Evolutionary conservation across 139 green algal genomes (phyloP).

Genomic region (Tetratostichococcus sp.): DNA sequence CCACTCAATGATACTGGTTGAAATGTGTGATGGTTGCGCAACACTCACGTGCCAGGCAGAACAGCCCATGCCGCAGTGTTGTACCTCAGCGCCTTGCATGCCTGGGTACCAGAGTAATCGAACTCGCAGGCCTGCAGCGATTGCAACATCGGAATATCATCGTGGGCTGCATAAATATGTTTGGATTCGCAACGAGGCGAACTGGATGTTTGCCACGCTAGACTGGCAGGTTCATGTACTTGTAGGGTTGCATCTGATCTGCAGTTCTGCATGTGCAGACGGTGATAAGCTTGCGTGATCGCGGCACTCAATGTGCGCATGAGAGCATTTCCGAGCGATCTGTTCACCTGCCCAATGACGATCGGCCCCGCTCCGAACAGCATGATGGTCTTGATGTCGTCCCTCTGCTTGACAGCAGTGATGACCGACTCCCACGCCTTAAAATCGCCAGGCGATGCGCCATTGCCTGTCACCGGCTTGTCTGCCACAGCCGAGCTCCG

Average conservation of each 20-base stretch:
- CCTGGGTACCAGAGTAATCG: slow-evolving; percentile 98
- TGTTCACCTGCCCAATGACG: slow-evolving; percentile 91
- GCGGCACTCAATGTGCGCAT: not conserved
- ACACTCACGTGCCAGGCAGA: no score
- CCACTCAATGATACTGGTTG: no score
- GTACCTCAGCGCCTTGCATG: slow-evolving; percentile 95
- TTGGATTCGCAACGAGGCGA: no score
- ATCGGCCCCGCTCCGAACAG: slow-evolving; percentile 95
- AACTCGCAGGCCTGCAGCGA: slow-evolving; percentile 97
- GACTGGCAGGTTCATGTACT: not conserved
- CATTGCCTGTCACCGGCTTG: not conserved
- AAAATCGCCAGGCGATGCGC: slow-evolving; percentile 3
- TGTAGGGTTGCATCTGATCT: not conserved
- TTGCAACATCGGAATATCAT: not conserved
- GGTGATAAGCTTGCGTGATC: not conserved
- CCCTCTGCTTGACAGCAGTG: slow-evolving; percentile 39
- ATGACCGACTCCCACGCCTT: slow-evolving; percentile 24
- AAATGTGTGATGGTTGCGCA: no score
- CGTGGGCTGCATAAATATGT: no score
- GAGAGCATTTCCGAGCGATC: no score
- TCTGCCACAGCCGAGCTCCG: not conserved
- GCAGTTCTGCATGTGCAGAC: not conserved
- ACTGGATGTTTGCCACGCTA: no score
- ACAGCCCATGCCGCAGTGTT: no score
- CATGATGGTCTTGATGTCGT: slow-evolving; percentile 86